A percentile compares a stretch with the other conserved stretches of the same genome.
Conservation (phyloP, 768 basidiomycete genomes). For the Suillus occidentalis region DNA sequence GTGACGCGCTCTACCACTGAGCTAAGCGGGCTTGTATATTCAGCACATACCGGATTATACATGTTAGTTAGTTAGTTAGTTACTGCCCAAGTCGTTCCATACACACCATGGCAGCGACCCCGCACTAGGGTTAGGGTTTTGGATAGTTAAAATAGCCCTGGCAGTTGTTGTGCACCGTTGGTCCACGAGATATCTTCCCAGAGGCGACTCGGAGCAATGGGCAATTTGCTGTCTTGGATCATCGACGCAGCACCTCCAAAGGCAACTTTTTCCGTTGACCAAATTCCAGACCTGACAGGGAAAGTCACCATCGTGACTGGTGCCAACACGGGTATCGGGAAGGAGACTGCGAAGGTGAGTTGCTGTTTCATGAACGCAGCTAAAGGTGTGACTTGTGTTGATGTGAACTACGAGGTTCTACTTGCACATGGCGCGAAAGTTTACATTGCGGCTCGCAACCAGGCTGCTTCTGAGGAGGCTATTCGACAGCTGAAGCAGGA, state of each 20-base stretch:
- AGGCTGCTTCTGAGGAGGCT: slow-evolving; percentile 25
- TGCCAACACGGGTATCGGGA: slow-evolving; percentile 32
- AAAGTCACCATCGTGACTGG: slow-evolving; percentile 38
- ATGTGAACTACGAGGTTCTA: slow-evolving; percentile 16
- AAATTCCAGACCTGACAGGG: slow-evolving; percentile 36
- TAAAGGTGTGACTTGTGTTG: neutral
- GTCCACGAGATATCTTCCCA: neutral
- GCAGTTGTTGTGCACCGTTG: neutral
- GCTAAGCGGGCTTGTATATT: slow-evolving; percentile 35
- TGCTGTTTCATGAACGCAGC: no score
- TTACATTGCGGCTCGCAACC: slow-evolving; percentile 35
- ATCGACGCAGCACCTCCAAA: slow-evolving; percentile 20
- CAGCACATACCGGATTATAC: fast-evolving
- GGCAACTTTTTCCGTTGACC: slow-evolving; percentile 26
- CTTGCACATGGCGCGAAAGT: slow-evolving; percentile 36
- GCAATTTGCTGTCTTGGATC: slow-evolving; percentile 7
- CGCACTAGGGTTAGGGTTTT: neutral
- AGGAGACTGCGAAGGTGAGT: slow-evolving; percentile 23
- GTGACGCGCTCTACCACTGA: slow-evolving; percentile 48
- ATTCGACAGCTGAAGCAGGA: slow-evolving; percentile 30
- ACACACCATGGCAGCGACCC: neutral
- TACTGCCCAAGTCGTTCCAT: no score
- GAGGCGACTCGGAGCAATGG: slow-evolving; percentile 10
- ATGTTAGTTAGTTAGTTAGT: no score
- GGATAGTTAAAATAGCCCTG: neutral